Evolutionary conservation across 148 eudicot species (phyloP).

Genomic region (Vaccinium vitisidaea): DNA sequence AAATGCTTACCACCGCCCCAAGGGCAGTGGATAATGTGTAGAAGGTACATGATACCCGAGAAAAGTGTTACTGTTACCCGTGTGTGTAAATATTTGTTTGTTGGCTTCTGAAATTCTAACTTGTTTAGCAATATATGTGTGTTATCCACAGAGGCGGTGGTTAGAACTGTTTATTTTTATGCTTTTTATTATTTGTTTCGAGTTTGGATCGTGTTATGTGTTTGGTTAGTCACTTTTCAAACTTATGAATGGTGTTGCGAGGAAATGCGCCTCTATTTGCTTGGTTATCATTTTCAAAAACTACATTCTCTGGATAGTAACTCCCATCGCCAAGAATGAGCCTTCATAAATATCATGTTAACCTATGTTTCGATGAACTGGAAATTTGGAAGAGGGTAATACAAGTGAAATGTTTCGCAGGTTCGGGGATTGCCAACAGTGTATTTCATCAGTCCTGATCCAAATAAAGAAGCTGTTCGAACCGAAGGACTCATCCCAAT

Average conservation of each 20-base stretch:
- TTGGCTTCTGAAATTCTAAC: neutral
- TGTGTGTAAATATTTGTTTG: neutral
- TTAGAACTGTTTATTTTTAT: neutral
- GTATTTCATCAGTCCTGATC: slow-evolving; percentile 94
- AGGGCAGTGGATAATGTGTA: neutral
- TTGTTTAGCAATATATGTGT: neutral
- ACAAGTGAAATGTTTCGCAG: slow-evolving; percentile 32
- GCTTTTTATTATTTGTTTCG: neutral
- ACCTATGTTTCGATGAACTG: neutral
- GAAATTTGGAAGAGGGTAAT: neutral
- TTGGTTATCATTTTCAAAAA: neutral
- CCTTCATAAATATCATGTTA: neutral
- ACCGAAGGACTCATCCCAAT: slow-evolving; percentile 94
- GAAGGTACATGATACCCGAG: neutral
- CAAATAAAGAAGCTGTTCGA: slow-evolving; percentile 84
- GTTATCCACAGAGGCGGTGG: neutral
- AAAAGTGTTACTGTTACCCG: neutral
- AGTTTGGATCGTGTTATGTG: neutral
- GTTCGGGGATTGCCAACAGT: slow-evolving; percentile 92
- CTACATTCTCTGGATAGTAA: neutral
- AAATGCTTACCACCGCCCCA: neutral
- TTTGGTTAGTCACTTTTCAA: neutral
- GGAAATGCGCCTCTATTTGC: neutral
- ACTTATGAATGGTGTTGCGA: neutral
- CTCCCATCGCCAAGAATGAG: neutral